These are phyloP conservation scores for Pseudofabraea citricarpa DNA, from an alignment of 2,329 filamentous ascomycete species.

Conservation along the genomic window DNA sequence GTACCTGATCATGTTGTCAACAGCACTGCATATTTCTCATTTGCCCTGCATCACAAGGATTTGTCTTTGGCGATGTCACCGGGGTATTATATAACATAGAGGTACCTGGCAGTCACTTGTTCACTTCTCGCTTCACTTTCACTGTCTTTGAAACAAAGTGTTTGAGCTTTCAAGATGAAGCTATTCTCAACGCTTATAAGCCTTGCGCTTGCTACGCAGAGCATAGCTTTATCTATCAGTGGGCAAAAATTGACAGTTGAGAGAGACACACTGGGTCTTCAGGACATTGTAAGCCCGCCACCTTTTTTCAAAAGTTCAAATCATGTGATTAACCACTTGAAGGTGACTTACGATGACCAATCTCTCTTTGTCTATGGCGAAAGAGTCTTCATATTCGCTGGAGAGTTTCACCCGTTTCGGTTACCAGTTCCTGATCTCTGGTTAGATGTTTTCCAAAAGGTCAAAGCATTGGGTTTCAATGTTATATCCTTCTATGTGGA, in stretches of 20 bases:
- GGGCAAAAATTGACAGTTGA: constrained; percentile 45
- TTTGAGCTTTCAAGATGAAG: constrained; percentile 32
- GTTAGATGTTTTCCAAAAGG: constrained; percentile 76
- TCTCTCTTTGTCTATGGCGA: constrained; percentile 59
- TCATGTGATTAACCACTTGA: constrained; percentile 36
- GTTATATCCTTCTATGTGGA: constrained; percentile 74
- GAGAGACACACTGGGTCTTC: constrained; percentile 44
- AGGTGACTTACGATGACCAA: constrained; percentile 59
- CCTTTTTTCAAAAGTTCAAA: too few species aligned
- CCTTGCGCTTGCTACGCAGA: constrained; percentile 37
- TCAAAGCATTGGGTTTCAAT: constrained; percentile 77
- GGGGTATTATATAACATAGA: neutral
- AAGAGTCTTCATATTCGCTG: constrained; percentile 56
- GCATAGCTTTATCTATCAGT: constrained; percentile 41
- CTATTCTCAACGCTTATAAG: constrained; percentile 27
- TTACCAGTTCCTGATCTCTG: constrained; percentile 58
- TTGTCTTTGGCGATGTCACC: neutral
- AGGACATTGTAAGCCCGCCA: constrained; percentile 53
- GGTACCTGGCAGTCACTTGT: neutral
- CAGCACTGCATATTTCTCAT: neutral
- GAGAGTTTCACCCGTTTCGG: constrained; percentile 59
- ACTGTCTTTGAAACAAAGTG: too few species aligned
- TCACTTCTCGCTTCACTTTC: too few species aligned
- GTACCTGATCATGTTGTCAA: neutral
- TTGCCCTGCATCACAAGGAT: neutral